Evolutionary conservation across 352 stramenopile genomes (phyloP).

Genomic region (Thraustotheca clavata): DNA sequence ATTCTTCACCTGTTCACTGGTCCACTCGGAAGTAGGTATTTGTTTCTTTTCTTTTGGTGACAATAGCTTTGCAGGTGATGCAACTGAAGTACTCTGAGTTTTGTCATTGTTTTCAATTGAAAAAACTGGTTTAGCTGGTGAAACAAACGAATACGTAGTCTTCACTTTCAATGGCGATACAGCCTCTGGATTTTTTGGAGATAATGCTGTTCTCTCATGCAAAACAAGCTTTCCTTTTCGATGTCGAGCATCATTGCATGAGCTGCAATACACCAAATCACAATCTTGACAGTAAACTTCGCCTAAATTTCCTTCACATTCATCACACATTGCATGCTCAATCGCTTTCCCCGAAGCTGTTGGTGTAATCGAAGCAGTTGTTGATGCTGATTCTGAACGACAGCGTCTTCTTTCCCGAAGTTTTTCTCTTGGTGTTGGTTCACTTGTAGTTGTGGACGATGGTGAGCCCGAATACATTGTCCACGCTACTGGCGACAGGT

Average conservation of each 20-base stretch:
- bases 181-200: slow-evolving; percentile 1
- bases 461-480: slow-evolving; percentile 20
- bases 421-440: slow-evolving; percentile 12
- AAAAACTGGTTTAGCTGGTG: too few relatives aligned
- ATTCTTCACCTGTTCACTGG: slow-evolving; percentile 33
- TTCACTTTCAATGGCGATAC: not conserved
- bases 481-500: slow-evolving; percentile 22
- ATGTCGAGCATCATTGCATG: slow-evolving; percentile 58
- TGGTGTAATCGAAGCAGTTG: slow-evolving; percentile 12
- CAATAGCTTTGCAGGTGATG: not conserved
- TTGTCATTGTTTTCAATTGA: too few relatives aligned
- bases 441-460: slow-evolving; percentile 4
- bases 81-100: too few relatives aligned
- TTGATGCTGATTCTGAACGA: slow-evolving; percentile 3
- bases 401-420: slow-evolving; percentile 8
- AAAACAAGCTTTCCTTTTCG: slow-evolving; percentile 77
- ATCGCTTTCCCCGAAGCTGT: not conserved
- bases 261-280: slow-evolving; percentile 57
- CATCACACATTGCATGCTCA: slow-evolving; percentile 37
- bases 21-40: slow-evolving; percentile 29
- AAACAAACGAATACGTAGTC: not conserved
- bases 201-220: slow-evolving; percentile 39
- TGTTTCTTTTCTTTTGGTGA: too few relatives aligned
- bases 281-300: slow-evolving; percentile 58
- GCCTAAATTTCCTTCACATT: slow-evolving; percentile 49